Base-by-base conservation (phyloP, 75 land plant genomes). In the Cunninghamia lanceolata region DNA sequence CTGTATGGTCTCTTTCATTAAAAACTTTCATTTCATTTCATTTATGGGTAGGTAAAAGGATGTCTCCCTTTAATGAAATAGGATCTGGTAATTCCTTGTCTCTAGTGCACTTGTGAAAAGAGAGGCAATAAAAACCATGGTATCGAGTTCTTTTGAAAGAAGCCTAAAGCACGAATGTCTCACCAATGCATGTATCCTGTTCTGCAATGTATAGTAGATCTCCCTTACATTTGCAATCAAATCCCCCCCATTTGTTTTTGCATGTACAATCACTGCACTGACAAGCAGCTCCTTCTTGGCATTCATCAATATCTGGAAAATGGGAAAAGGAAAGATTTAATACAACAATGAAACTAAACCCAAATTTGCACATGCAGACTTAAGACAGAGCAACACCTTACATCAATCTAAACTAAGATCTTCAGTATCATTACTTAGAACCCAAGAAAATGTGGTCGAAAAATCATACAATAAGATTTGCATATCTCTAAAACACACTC, bases 141-240 rank as follows among this genome's bases (percentile, higher is more conserved):
- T 45, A 28, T n/a, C 4, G 45, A 45, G 3, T 80, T 25, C 25
- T 80, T 80, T 45, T 38, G 14, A 80, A 14, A 3, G 14, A 79
- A 39, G 42, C 28, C 50, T 28, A 45, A 80, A 35, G 70, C 84
- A 21, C 2, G 43, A 81, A 32, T 11, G 28, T 85, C 90, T 76
- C 84, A 90, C 93, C 87, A 35, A 91, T 91, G 86, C 94, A 93
- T 19, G 94, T 91, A 79, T 93, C 94, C 77, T 93, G 93, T 17
- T 84, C 91, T 59, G 87, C 53, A 45, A 93, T 89, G 87, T 93
- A 93, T 36, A 93, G 81, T 83, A 87, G 94, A 73, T 87, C 85
- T 16, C 93, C 91, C 38, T 87, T 82, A 85, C 94, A 93, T 71
- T 88, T 87, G 90, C 94, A 93, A 50, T 89, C 88, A 84, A 82